Conservation (phyloP, 352 stramenopile species). For the Globisporangium perplexum region DNA sequence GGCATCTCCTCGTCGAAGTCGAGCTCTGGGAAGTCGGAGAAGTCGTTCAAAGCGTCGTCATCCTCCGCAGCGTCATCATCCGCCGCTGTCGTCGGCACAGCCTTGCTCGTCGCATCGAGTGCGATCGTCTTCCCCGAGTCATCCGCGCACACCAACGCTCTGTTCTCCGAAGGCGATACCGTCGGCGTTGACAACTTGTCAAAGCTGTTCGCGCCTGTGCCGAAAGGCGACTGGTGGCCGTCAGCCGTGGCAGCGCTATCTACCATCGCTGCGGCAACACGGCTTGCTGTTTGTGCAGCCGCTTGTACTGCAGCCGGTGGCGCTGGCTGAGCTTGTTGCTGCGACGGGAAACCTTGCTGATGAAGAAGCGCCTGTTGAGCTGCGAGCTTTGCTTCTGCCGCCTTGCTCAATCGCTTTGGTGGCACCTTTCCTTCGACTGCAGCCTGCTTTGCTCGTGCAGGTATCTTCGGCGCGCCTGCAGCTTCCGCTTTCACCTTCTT, state of each 20-base stretch:
- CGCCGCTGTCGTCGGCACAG: neutral
- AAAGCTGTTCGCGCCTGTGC: slow-evolving; percentile 1
- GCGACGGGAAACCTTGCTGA: neutral
- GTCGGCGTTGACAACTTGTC: slow-evolving; percentile 17
- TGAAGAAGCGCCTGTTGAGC: neutral
- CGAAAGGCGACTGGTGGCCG: slow-evolving; percentile 13
- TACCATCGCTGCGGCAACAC: neutral
- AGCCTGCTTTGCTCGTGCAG: slow-evolving; percentile 6
- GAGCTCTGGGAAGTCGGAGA: slow-evolving; percentile 66
- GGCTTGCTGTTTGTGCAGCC: neutral
- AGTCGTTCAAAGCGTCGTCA: slow-evolving; percentile 66
- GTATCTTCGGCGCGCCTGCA: slow-evolving; percentile 7
- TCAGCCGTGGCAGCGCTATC: neutral
- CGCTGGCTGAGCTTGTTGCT: neutral
- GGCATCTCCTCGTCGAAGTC: slow-evolving; percentile 68
- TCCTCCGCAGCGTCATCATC: slow-evolving; percentile 10
- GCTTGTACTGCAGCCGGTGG: neutral
- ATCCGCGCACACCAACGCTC: slow-evolving; percentile 4
- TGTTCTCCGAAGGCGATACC: slow-evolving; percentile 10
- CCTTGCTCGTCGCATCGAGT: slow-evolving; percentile 8
- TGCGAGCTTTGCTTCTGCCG: slow-evolving; percentile 8
- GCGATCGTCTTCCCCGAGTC: slow-evolving; percentile 12
- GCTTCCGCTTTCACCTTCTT: slow-evolving; percentile 10
- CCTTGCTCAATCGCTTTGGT: slow-evolving; percentile 10
- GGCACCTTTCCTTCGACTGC: slow-evolving; percentile 2